Conservation (phyloP, 2,329 filamentous ascomycete species). For the Elsinoe perseae region DNA sequence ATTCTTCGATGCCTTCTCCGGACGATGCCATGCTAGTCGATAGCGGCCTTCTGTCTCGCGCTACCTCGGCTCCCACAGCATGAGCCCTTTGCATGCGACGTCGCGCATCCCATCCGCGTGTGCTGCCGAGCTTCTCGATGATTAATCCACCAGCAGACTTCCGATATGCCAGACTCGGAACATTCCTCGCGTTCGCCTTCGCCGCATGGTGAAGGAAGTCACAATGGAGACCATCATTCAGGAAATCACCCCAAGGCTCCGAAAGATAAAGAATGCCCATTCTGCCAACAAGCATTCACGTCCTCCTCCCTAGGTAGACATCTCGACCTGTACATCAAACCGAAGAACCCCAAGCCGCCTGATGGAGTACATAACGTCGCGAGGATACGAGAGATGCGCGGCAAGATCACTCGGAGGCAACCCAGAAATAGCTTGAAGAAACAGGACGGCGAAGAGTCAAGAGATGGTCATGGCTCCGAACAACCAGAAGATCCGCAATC, state of each 20-base stretch:
- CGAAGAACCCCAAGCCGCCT: constrained; percentile 78
- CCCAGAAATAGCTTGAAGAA: constrained; percentile 46
- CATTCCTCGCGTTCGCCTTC: constrained; percentile 14
- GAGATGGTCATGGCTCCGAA: not conserved
- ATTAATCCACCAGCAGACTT: not conserved
- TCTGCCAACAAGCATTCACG: constrained; percentile 82
- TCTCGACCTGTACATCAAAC: constrained; percentile 87
- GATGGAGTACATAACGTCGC: constrained; percentile 89
- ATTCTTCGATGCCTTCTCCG: not conserved
- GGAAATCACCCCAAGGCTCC: constrained; percentile 36
- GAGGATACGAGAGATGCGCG: constrained; percentile 74
- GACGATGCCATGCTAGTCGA: not conserved
- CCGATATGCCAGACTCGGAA: constrained; percentile 8
- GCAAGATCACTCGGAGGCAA: constrained; percentile 78
- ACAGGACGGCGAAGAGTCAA: constrained; percentile 3
- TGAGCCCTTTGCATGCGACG: not conserved
- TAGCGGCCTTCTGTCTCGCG: not conserved
- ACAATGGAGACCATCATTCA: constrained; percentile 22
- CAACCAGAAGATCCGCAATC: not conserved
- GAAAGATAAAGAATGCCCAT: constrained; percentile 85
- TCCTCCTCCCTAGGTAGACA: constrained; percentile 90
- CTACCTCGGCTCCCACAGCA: not conserved
- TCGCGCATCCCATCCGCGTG: not conserved
- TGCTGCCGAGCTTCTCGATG: not conserved
- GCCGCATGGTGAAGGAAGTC: constrained; percentile 15